Evolutionary conservation across 768 basidiomycete genomes (phyloP), one percentile per base, ranked within the genome.

Genomic region (Agaricus sinodeliciosus): DNA sequence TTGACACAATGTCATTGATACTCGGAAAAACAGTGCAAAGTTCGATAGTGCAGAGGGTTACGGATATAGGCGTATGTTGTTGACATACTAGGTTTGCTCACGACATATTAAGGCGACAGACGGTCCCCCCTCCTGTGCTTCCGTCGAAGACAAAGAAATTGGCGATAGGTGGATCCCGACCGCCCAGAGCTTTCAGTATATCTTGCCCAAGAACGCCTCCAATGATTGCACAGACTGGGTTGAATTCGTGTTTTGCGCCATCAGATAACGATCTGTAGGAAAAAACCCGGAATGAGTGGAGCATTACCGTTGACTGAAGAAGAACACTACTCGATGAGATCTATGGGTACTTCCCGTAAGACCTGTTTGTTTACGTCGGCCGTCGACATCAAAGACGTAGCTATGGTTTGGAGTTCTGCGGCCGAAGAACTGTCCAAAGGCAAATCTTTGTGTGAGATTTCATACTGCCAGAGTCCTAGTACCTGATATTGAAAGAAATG

Each of bases 151-250:
- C 76, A 57, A 94, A 85, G 57, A 96, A 85, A 67, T 99, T 99
- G 48, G 89, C 87, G 57, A 96, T 87, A 3, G 95, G 95, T 25
- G 89, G 82, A 61, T 98, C 96, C 47, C 92, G 85, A 51, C 86
- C 90, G 51, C 86, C 88, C 36, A 98, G 76, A 0, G 91, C 83
- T 65, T 96, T 94, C 37, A 99, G 74, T 48, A 97, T 86, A 65
- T 99, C 96, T 66, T 98, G 96, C 1, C 85, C 94, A 12, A 98
- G 72, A 70, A 98, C 80, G 19, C 96, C 96, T 25, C 96, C 96
- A 36, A 99, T 77, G 34, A 99, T 88, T 0, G 96, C 96, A 64
- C 93, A 91, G 1, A 93, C 85, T 0, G 96, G 93, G 0, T 93
- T 87, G 70, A 97, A 91, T 64, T 95, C 93, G 65, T 87, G 83